phyloP scores from a whole-genome alignment of 257 asterid genomes.

The Rehmannia glutinosa region DNA sequence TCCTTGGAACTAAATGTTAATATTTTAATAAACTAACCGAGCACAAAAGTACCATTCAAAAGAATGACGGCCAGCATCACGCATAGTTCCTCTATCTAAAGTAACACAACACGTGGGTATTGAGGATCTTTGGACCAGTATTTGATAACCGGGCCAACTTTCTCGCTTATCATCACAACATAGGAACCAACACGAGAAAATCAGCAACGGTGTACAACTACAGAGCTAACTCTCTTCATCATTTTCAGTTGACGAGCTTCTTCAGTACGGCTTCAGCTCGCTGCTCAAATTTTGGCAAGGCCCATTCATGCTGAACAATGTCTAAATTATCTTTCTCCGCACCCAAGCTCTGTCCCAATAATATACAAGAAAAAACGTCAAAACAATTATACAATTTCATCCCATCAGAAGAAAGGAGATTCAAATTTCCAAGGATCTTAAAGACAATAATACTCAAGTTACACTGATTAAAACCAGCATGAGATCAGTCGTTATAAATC shows the following conservation, averaged over 20 bases:
- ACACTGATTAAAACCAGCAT: too few relatives aligned
- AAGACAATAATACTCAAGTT: not conserved
- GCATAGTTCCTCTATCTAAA: conserved; percentile 9
- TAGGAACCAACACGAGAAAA: conserved; percentile 12
- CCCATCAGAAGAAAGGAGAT: not conserved
- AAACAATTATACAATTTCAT: not conserved
- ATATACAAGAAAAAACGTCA: conserved; percentile 8
- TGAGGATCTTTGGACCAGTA: not conserved
- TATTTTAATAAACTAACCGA: not conserved
- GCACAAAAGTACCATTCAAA: not conserved
- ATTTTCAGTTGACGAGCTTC: conserved; percentile 48
- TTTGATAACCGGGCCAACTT: not conserved
- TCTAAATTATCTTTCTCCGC: conserved; percentile 84
- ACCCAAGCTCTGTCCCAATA: conserved; percentile 66
- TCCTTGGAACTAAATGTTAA: not conserved
- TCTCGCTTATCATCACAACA: not conserved
- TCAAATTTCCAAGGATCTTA: not conserved
- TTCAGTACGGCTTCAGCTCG: conserved; percentile 81
- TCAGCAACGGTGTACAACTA: conserved; percentile 10
- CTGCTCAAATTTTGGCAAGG: conserved; percentile 79
- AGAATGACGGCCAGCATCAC: not conserved
- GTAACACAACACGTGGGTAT: not conserved
- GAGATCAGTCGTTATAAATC: not conserved
- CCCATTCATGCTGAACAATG: conserved; percentile 89
- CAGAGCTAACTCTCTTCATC: not conserved